A percentile compares a stretch with the other conserved stretches of the same genome.
These are phyloP conservation scores for Hypoxylon sp. DNA, from an alignment of 2,329 filamentous ascomycete genomes.

Conservation along the genomic window DNA sequence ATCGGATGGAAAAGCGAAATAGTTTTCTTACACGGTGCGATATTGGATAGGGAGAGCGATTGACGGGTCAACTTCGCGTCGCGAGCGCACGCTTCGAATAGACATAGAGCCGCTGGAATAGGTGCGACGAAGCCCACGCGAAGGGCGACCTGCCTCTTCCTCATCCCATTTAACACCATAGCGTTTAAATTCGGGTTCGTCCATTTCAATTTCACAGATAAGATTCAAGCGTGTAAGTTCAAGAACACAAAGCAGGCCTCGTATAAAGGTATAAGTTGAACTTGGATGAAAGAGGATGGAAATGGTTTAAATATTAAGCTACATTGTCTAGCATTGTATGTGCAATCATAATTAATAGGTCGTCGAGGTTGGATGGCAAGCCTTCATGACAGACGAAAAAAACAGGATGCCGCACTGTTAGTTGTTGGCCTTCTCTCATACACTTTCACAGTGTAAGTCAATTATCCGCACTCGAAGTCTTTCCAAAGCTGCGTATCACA, in stretches of 20 bases:
- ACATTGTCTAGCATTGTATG: conserved; percentile 7
- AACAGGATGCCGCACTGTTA: conserved; percentile 53
- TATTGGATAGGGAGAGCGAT: conserved; percentile 68
- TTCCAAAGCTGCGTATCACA: conserved; percentile 32
- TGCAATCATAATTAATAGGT: conserved; percentile 21
- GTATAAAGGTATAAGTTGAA: neutral
- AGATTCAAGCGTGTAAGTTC: conserved; percentile 10
- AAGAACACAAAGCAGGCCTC: neutral
- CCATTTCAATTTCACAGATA: conserved; percentile 42
- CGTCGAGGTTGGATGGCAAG: conserved; percentile 11
- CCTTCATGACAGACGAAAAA: conserved; percentile 22
- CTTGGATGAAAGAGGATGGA: neutral
- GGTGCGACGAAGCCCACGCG: conserved; percentile 47
- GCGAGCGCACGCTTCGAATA: conserved; percentile 59
- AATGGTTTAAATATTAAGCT: conserved; percentile 7
- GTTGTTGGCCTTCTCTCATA: conserved; percentile 31
- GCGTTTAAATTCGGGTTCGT: conserved; percentile 49
- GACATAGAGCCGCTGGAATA: conserved; percentile 59
- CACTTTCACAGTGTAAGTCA: conserved; percentile 46
- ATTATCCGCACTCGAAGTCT: conserved; percentile 40
- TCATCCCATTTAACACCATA: conserved; percentile 57
- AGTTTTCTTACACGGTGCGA: conserved; percentile 63
- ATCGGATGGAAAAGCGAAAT: neutral
- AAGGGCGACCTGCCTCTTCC: conserved; percentile 53
- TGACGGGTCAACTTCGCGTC: conserved; percentile 59